These are phyloP conservation scores for Xylaria sp. DNA, from an alignment of 2,329 filamentous ascomycete genomes.

Conservation along the genomic window DNA sequence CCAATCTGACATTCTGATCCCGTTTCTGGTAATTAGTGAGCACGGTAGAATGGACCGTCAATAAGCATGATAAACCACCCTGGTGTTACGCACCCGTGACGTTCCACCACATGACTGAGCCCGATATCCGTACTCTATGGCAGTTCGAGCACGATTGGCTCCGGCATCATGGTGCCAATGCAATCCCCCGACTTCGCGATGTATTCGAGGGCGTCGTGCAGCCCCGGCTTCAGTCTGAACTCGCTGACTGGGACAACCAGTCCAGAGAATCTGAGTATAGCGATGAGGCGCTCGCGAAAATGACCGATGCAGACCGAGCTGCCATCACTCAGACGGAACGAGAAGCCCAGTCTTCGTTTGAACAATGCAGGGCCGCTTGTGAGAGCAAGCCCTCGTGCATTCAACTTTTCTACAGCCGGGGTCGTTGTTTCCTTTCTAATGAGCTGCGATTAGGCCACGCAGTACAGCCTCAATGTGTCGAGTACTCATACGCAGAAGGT, in stretches of 20 bases:
- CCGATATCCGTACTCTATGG: conserved; percentile 29
- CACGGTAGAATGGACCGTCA: conserved; percentile 28
- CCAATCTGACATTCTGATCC: neutral
- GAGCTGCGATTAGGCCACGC: conserved; percentile 33
- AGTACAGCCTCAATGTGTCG: conserved; percentile 23
- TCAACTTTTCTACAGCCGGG: conserved; percentile 22
- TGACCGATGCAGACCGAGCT: neutral
- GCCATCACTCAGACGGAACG: conserved; percentile 14
- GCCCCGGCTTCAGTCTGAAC: conserved; percentile 19
- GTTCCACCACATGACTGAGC: conserved; percentile 36
- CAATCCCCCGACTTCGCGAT: conserved; percentile 23
- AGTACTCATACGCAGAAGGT: conserved; percentile 15
- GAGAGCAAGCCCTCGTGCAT: conserved; percentile 34
- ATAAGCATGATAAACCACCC: conserved; percentile 23
- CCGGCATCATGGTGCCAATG: neutral
- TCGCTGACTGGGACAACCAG: conserved; percentile 29
- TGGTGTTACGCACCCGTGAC: conserved; percentile 39
- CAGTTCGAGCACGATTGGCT: conserved; percentile 34
- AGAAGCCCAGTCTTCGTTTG: conserved; percentile 26
- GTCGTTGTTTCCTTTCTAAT: conserved; percentile 30
- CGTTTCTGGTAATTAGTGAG: conserved; percentile 14
- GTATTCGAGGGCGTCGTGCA: conserved; percentile 20
- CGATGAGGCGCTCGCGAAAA: conserved; percentile 20
- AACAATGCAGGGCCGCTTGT: conserved; percentile 30
- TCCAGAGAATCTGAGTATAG: conserved; percentile 33